Conservation (phyloP, 1,139 yeast genomes). For the Blastobotrys apis region DNA sequence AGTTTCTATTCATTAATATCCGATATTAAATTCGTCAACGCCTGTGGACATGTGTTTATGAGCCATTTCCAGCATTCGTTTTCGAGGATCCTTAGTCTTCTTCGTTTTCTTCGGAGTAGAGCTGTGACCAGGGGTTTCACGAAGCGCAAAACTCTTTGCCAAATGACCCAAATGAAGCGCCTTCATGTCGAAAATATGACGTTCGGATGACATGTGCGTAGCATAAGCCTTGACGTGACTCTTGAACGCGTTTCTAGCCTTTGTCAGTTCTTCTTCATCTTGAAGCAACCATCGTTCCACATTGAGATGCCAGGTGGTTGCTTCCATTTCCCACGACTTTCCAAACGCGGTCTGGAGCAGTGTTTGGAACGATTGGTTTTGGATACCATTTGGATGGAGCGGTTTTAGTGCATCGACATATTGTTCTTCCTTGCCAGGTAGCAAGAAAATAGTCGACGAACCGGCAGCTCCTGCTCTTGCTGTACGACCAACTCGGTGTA, state of each 20-base stretch:
- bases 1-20: slow-evolving; percentile 19
- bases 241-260: slow-evolving; percentile 76
- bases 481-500: slow-evolving; percentile 93
- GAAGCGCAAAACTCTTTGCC: slow-evolving; percentile 88
- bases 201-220: slow-evolving; percentile 83
- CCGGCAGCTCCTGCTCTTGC: slow-evolving; percentile 87
- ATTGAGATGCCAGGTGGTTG: slow-evolving; percentile 92
- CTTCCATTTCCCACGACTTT: slow-evolving; percentile 82
- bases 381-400: slow-evolving; percentile 62
- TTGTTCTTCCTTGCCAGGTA: slow-evolving; percentile 86
- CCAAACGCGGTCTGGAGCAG: slow-evolving; percentile 60
- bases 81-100: slow-evolving; percentile 34
- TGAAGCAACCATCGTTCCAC: slow-evolving; percentile 85
- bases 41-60: slow-evolving; percentile 51
- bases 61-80: slow-evolving; percentile 78
- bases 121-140: slow-evolving; percentile 77
- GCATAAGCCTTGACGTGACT: slow-evolving; percentile 94
- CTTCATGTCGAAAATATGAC: slow-evolving; percentile 73
- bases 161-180: slow-evolving; percentile 87
- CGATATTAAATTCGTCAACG: slow-evolving; percentile 72
- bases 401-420: slow-evolving; percentile 59
- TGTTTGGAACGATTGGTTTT: slow-evolving; percentile 49
- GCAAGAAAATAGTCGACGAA: slow-evolving; percentile 65
- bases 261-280: slow-evolving; percentile 54
- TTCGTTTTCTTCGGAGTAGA: slow-evolving; percentile 11